Base-by-base conservation (phyloP, 1,139 yeast species). In the Komagataea norvegica region DNA sequence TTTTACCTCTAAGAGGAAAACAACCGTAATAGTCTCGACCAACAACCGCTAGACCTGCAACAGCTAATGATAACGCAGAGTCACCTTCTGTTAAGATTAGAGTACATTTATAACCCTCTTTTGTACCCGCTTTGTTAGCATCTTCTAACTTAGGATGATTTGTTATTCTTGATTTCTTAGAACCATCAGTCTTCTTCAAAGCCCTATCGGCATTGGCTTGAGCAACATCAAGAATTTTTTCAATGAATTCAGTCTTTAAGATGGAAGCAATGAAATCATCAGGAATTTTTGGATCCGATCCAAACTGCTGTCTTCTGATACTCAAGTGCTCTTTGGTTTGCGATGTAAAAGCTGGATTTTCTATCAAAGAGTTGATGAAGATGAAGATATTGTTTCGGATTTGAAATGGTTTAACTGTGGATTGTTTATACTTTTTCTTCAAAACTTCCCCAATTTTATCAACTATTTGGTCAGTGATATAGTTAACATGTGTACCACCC, bases 311-410 rank as follows among this genome's bases (percentile, higher is more conserved):
- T 0, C 79, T 78, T 56, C 91, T 82, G 1, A 97, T 87, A 11
- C 96, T 89, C 52, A 93, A 68, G 57, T 89, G 96, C 59, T 93
- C 98, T 56, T 93, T 93, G 0, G 98, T 93, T 65, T 93, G 98
- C 0, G 98, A 89, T 0, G 96, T 89, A 57, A 93, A 93, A 0
- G 97, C 95, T 0, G 98, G 98, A 52, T 93, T 93, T 58, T 88
- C 96, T 61, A 93, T 79, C 49, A 89, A 70, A 71, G 96, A 88
- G 60, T 93, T 93, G 48, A 93, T 70, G 54, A 93, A 93, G 29
- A 93, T 57, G 55, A 91, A 91, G 81, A 91, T 84, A 60, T 88
- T 85, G 59, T 83, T 88, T 57, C 82, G 79, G 42, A 93, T 84
- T 63, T 93, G 97, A 50, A 81, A 81, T 1, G 95, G 91, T 52